Conservation (phyloP, 768 basidiomycete genomes). For the Phlebiopsis flavidoalba region DNA sequence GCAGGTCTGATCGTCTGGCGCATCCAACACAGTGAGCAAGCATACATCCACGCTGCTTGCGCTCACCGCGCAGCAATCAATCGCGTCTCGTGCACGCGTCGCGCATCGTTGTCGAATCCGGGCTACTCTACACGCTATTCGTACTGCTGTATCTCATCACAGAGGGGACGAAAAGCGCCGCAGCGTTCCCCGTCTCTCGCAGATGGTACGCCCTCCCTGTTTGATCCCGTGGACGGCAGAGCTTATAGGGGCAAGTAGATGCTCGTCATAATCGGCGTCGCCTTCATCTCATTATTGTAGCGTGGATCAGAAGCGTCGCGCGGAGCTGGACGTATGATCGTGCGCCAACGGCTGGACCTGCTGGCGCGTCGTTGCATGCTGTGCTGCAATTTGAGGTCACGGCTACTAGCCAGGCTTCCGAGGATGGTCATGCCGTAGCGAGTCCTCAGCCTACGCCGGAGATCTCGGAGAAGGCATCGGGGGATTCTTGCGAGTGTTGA, state of each 20-base stretch:
- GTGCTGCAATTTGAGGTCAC: no score
- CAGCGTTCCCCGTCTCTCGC: constrained; percentile 1
- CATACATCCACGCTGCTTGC: no score
- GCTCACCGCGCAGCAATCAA: no score
- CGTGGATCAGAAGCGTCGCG: background rate
- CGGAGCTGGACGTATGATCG: no score
- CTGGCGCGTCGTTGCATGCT: no score
- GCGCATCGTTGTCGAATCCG: constrained; percentile 9
- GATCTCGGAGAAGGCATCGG: no score
- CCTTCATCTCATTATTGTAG: constrained; percentile 11
- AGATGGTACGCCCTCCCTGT: background rate
- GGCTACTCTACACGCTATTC: constrained; percentile 5
- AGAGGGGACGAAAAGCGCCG: constrained; percentile 1
- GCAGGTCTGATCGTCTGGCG: background rate
- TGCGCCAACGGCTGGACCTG: no score
- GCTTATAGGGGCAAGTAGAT: background rate
- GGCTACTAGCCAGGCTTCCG: no score
- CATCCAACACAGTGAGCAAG: background rate
- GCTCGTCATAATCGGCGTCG: background rate
- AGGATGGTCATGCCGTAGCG: no score
- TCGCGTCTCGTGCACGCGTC: background rate
- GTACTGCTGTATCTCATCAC: constrained; percentile 5
- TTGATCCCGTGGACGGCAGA: no score
- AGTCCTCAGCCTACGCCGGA: no score
- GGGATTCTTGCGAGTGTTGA: no score